phyloP scores from a whole-genome alignment of 306 rosid species.

The Begonia peltatifolia region DNA sequence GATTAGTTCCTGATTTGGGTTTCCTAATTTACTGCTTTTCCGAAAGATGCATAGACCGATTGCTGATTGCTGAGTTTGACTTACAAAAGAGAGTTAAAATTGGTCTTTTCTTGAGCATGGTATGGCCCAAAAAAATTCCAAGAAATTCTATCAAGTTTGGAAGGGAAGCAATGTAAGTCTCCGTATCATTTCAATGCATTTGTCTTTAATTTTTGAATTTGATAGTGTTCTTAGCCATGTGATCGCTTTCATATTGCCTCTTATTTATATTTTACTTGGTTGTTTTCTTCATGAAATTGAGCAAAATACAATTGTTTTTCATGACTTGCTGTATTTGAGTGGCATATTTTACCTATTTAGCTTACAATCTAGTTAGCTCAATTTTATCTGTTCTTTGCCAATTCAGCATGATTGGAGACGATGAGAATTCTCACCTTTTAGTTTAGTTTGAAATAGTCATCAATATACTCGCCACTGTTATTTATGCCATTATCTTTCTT shows the following conservation, averaged over 20 bases:
- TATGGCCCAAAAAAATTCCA: constrained; percentile 25
- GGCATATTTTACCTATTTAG: neutral
- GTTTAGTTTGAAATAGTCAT: too few species aligned
- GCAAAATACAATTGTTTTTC: neutral
- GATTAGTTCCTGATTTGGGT: constrained; percentile 2
- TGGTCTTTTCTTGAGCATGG: constrained; percentile 19
- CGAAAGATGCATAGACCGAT: constrained; percentile 8
- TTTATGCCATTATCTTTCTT: too few species aligned
- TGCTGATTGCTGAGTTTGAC: neutral
- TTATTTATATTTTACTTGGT: neutral
- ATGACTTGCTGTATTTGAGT: neutral
- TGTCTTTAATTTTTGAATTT: constrained; percentile 11
- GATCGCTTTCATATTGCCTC: neutral
- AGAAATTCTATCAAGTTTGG: constrained; percentile 82
- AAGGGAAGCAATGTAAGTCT: constrained; percentile 79
- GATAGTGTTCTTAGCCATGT: constrained; percentile 4
- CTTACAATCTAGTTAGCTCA: too few species aligned
- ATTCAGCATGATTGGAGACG: neutral
- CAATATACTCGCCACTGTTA: too few species aligned
- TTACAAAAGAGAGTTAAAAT: constrained; percentile 19
- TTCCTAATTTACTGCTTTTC: constrained; percentile 15
- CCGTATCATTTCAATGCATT: neutral
- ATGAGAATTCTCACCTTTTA: too few species aligned
- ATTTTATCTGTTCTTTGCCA: neutral
- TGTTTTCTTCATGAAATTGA: constrained; percentile 1